Base-by-base conservation (phyloP, 2,329 filamentous ascomycete genomes). In the Endoconidiophora laricicola region DNA sequence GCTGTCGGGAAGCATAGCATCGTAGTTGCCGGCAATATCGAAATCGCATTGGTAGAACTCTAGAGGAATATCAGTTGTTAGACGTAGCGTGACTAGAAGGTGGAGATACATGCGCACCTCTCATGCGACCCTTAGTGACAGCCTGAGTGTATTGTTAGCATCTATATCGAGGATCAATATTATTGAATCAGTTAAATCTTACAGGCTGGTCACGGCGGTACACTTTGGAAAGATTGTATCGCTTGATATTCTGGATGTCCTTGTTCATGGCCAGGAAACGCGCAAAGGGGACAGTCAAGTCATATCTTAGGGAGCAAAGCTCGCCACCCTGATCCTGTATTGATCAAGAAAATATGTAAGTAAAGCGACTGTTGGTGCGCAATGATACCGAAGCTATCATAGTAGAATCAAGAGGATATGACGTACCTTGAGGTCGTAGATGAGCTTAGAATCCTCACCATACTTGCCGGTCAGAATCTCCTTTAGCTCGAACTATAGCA, bases 21-120 rank as follows among this genome's bases (percentile, higher is more conserved):
- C 90, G 68, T 86, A 49, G 40, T 69, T 71, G 54, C 88, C 87
- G 10, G 88, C 88, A 66, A 95, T 90, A 62, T 95, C 88, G 61
- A 95, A 93, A 67, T 96, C 90, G 69, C 88, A 95, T 66, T 95
- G 88, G 69, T 93, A 94, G 66, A 94, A 94, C 66, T 95, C 90
- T 53, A 29, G 46, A 9, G n/a, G 9, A 14, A 16, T 6, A 23
- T 48, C 42, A 42, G 38, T 43, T 12, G 6, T 9, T 4, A 23
- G 22, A 7, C n/a, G 5, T 7, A 16, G 20, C 18, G 22, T 38
- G 18, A 26, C 26, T 16, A 29, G 16, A 12, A 36, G 10, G 24
- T 23, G 23, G 5, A 20, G 44, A 42, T 12, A 22, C 7, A 3
- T 18, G 20, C 38, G 36, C 29, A 53, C 52, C 52, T 60, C 90